These are phyloP conservation scores for Phalaenopsis equestris DNA, from an alignment of 106 monocot genomes.

Conservation along the genomic window DNA sequence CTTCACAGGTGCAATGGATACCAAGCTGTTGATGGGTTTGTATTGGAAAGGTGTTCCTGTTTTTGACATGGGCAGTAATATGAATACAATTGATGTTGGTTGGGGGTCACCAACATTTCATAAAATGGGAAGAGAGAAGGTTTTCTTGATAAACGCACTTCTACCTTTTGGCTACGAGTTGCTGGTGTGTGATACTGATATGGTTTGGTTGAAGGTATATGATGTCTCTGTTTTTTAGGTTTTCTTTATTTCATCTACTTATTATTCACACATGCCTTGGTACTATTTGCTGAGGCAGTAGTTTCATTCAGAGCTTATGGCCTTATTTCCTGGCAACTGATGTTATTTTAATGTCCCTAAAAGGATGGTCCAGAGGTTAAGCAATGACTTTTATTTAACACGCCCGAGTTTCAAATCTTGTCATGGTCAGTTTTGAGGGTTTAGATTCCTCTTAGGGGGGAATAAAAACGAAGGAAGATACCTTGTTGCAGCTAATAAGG, in stretches of 20 bases:
- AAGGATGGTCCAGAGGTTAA: not conserved
- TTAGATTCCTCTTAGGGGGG: not conserved
- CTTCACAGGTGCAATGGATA: conserved; percentile 74
- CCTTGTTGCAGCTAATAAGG: not conserved
- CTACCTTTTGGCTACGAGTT: conserved; percentile 83
- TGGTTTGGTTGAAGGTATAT: conserved; percentile 94
- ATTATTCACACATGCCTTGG: not conserved
- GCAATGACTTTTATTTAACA: not conserved
- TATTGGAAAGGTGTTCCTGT: conserved; percentile 96
- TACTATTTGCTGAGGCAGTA: not conserved
- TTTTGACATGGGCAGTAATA: conserved; percentile 88
- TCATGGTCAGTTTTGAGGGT: not conserved
- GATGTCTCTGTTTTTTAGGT: not conserved
- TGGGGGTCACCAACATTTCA: conserved; percentile 94
- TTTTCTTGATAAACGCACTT: conserved; percentile 73
- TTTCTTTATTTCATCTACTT: not conserved
- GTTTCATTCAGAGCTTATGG: not conserved
- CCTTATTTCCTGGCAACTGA: not conserved
- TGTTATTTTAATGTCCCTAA: not conserved
- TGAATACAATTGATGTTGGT: conserved; percentile 75
- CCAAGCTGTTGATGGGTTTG: conserved; percentile 64
- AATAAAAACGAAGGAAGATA: not conserved
- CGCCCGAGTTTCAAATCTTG: not conserved
- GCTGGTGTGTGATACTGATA: conserved; percentile 89
- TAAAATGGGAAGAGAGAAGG: conserved; percentile 94